Evolutionary conservation across 2,329 filamentous ascomycete genomes (phyloP), one percentile per base, ranked within the genome.

Genomic region (Lasiodiplodia hormozganensis): DNA sequence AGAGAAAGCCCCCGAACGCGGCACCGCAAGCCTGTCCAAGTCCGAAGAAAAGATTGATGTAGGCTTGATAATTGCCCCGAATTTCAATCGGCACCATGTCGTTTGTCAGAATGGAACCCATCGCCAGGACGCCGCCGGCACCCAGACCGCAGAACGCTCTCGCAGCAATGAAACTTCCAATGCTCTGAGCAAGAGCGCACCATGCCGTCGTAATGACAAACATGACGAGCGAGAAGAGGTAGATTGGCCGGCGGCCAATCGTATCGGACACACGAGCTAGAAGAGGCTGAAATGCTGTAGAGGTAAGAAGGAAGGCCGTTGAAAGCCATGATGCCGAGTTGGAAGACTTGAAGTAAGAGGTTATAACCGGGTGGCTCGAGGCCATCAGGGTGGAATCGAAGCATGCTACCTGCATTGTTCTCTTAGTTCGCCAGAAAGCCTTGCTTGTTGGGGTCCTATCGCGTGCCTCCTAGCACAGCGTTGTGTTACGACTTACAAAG

Each of bases 331-430:
- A 93, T 3, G 92, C 92, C 57, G 88, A 88, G 77, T 95, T 93
- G 38, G 91, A 92, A 60, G 90, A 87, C 70, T 89, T 82, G 78
- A 95, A 95, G 77, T 94, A 89, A 0, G 91, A 93, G 0, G 92
- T 94, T 70, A 95, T 93, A 68, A 92, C 90, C 0, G 92, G 92
- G 77, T 96, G 92, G 52, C 87, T 90, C 2, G 91, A 93, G 4
- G 91, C 91, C 91, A 95, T 94, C 72, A 95, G 86, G 4, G 92
- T 95, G 12, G 87, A 86, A 81, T 95, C 92, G 75, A 95, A 94
- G 74, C 78, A 78, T 18, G 78, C 75, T 68, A 80, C 72, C 78
- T 80, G 34, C 16, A 25, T 38, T 34, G 3, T 23, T 52, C 7
- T 57, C 64, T 67, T 40, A 57, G 52, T 23, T 36, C 11, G 25